phyloP scores from a whole-genome alignment of 148 eudicot genomes.

The Chenopodium quinoa region DNA sequence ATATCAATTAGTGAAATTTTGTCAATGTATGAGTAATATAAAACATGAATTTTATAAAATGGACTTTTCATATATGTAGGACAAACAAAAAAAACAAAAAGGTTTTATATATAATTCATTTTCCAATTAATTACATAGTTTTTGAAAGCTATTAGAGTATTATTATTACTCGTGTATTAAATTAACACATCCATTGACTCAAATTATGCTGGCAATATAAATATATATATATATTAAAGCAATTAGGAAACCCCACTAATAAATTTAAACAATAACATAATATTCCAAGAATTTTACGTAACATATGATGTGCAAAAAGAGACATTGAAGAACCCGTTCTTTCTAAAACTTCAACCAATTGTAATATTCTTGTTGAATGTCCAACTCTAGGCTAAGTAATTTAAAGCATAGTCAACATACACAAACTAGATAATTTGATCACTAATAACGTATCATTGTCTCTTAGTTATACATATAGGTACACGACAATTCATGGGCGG shows the following conservation, averaged over 20 bases:
- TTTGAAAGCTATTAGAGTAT: not conserved
- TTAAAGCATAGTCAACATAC: not conserved
- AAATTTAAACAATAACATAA: not conserved
- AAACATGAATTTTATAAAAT: not conserved
- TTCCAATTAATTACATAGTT: not conserved
- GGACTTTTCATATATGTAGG: not conserved
- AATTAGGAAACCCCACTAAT: not conserved
- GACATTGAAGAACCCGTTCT: not conserved
- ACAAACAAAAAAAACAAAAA: not conserved
- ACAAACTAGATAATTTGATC: not conserved
- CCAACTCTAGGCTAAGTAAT: not conserved
- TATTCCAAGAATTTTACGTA: not conserved
- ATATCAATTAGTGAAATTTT: too few species aligned
- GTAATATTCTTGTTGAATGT: not conserved
- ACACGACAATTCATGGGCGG: conserved; percentile 23
- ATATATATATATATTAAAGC: not conserved
- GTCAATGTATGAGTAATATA: too few species aligned
- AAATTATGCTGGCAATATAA: not conserved
- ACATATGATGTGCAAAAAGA: not conserved
- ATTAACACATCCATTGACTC: not conserved
- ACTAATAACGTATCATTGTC: not conserved
- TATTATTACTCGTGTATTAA: not conserved
- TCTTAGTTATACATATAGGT: not conserved
- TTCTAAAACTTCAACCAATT: not conserved
- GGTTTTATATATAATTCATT: not conserved